A percentile compares a stretch with the other conserved stretches of the same genome.
phyloP scores from a whole-genome alignment of 192 early-diverging fungal genomes.

The Backusella psychrophila region DNA sequence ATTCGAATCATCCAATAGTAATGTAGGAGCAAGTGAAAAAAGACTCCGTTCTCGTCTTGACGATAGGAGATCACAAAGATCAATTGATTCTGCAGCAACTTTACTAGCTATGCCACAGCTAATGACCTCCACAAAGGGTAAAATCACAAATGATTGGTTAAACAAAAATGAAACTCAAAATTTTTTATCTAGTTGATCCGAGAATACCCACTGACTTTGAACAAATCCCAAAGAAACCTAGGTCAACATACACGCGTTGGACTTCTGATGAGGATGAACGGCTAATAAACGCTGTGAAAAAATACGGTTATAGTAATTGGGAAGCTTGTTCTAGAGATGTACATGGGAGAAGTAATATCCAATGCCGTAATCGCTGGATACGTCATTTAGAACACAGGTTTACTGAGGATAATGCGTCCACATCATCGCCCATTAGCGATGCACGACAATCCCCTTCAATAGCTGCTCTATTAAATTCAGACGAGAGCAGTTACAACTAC shows the following conservation, averaged over 20 bases:
- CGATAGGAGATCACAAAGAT: conserved; percentile 31
- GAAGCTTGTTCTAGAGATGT: conserved; percentile 36
- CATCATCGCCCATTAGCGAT: neutral
- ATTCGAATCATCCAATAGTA: conserved; percentile 6
- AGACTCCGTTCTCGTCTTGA: neutral
- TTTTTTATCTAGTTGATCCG: neutral
- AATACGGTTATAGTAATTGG: conserved; percentile 39
- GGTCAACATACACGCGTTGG: conserved; percentile 36
- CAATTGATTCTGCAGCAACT: conserved; percentile 36
- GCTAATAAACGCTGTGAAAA: conserved; percentile 21
- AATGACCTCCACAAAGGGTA: neutral
- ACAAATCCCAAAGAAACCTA: conserved; percentile 7
- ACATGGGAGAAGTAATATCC: conserved; percentile 38
- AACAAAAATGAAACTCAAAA: neutral
- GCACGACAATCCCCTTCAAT: conserved; percentile 35
- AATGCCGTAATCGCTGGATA: conserved; percentile 48
- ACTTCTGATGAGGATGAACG: conserved; percentile 35
- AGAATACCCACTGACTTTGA: neutral
- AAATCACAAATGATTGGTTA: neutral
- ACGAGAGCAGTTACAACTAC: neutral
- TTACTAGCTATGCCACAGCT: conserved; percentile 26
- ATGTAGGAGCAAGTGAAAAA: neutral
- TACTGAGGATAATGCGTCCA: neutral
- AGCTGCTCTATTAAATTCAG: conserved; percentile 22
- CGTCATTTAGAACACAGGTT: conserved; percentile 1